Base-by-base conservation (phyloP, 2,329 filamentous ascomycete genomes). In the Bipolaris zeicola region DNA sequence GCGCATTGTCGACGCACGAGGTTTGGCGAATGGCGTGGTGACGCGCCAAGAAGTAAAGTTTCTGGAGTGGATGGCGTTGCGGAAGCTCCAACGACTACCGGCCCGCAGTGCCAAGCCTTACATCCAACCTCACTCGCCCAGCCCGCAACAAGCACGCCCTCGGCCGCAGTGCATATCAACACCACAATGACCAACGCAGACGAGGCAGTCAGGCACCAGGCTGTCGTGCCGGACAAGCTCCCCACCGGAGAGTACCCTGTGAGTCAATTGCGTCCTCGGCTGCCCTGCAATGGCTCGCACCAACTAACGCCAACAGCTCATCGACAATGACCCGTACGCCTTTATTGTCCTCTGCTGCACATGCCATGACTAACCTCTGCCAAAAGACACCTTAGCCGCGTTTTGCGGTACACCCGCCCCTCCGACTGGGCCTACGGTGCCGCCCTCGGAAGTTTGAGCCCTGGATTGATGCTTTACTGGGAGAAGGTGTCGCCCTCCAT, bases 301-400 rank as follows among this genome's bases (percentile, higher is more conserved):
- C 50, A 34, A 65, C 73, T 76, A 71, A 75, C 63, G 37, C 38
- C 50, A 50, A 47, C 80, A 99, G 95, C 90, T 98, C 81, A 98
- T 99, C 80, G 95, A 99, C 83, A 96, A 91, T 82, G 95, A 99
- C 80, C 95, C 95, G 93, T 97, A 93, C 76, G 89, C 79, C 20
- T 37, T 60, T 22, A 52, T 20, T 53, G 22, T 13, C 49, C 51
- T 37, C 47, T 52, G 8, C 47, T 39, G 61, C 39, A 39, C 45
- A 38, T 48, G 41, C 60, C 52, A 60, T 34, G 62, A 63, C 68
- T 72, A 45, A 72, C 51, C 13, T 54, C 28, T 53, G 24, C 38
- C 4, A 61, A 96, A 62, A 96, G 92, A 72, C 95, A 99, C 79
- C 89, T 98, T 79, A 91, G 87, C 79, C 89, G 95, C 75, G 95